These are phyloP conservation scores for Pleurostoma richardsiae DNA, from an alignment of 2,329 filamentous ascomycete genomes.

Conservation along the genomic window DNA sequence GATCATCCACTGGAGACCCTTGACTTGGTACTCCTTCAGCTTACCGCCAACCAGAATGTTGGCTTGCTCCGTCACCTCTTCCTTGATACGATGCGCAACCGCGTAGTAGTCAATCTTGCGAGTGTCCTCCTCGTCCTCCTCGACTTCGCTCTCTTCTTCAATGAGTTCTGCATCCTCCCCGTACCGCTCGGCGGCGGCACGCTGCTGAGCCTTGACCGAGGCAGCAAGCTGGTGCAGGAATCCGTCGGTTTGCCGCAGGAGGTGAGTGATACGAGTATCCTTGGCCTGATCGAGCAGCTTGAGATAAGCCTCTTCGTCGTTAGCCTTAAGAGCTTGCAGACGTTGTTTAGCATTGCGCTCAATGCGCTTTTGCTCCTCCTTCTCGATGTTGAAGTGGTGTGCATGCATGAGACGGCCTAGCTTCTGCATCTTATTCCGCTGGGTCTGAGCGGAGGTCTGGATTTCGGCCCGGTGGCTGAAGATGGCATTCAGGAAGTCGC, in stretches of 20 bases:
- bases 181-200: constrained; percentile 73
- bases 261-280: constrained; percentile 96
- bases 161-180: constrained; percentile 47
- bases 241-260: constrained; percentile 94
- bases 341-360: constrained; percentile 98
- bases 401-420: constrained; percentile 82
- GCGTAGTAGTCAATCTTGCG: constrained; percentile 98
- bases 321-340: constrained; percentile 96
- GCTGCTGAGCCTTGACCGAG: constrained; percentile 91
- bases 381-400: constrained; percentile 95
- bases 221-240: constrained; percentile 94
- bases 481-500: constrained; percentile 85
- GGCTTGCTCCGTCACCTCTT: constrained; percentile 82
- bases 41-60: constrained; percentile 83
- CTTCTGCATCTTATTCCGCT: constrained; percentile 75
- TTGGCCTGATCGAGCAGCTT: constrained; percentile 97
- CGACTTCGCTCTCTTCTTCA: constrained; percentile 40
- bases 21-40: constrained; percentile 96
- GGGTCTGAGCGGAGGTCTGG: constrained; percentile 57
- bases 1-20: constrained; percentile 99
- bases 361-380: constrained; percentile 97
- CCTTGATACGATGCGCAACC: constrained; percentile 91
- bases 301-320: constrained; percentile 98
- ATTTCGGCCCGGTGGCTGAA: constrained; percentile 78
- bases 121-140: constrained; percentile 60